Conservation (phyloP, 2,329 filamentous ascomycete genomes). For the Sporothrix pseudoabietina region DNA sequence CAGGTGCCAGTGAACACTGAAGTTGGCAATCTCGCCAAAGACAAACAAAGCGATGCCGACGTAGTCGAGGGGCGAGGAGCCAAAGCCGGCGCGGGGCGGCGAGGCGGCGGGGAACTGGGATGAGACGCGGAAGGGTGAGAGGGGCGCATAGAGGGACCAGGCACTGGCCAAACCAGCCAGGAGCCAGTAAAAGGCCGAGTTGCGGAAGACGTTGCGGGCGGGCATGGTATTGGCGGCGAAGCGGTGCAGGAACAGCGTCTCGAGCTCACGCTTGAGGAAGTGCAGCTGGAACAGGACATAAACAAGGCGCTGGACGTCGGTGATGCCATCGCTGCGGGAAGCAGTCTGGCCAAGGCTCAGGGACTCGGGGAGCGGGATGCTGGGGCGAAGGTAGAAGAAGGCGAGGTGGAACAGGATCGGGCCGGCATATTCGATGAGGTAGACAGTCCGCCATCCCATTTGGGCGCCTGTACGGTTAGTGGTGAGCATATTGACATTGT, state of each 20-base stretch:
- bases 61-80: conserved; percentile 56
- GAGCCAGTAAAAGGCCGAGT: conserved; percentile 92
- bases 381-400: conserved; percentile 70
- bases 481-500: too few species aligned
- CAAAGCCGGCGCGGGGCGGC: conserved; percentile 35
- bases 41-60: conserved; percentile 70
- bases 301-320: conserved; percentile 70
- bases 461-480: conserved; percentile 68
- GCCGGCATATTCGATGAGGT: conserved; percentile 91
- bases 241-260: conserved; percentile 92
- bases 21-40: conserved; percentile 79
- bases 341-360: conserved; percentile 39
- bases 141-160: conserved; percentile 81
- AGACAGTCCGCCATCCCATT: conserved; percentile 90
- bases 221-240: conserved; percentile 97
- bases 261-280: conserved; percentile 92
- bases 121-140: conserved; percentile 57
- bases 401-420: conserved; percentile 84
- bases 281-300: conserved; percentile 76
- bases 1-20: conserved; percentile 77
- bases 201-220: conserved; percentile 85
- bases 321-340: conserved; percentile 45
- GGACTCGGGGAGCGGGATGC: conserved; percentile 57
- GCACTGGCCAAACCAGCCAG: conserved; percentile 79
- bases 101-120: conserved; percentile 27